A percentile compares a stretch with the other conserved stretches of the same genome.
phyloP scores from a whole-genome alignment of 2,329 filamentous ascomycete species.

The Calonectria pteridis region DNA sequence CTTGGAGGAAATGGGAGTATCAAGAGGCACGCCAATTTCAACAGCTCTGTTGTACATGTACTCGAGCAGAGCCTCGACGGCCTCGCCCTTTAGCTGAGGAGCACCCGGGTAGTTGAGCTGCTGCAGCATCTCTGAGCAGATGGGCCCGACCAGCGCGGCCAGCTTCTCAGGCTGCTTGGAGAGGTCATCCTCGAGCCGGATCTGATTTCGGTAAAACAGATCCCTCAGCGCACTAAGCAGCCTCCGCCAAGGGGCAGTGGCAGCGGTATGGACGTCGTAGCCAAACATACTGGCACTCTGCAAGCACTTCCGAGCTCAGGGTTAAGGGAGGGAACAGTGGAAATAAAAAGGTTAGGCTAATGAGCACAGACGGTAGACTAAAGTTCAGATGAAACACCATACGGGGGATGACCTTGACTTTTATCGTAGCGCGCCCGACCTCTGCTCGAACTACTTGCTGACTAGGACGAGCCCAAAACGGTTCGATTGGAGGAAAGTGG shows the following conservation, averaged over 20 bases:
- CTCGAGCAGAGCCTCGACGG: slow-evolving; percentile 17
- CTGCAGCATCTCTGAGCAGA: slow-evolving; percentile 15
- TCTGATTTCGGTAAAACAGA: slow-evolving; percentile 6
- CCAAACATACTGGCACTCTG: not conserved
- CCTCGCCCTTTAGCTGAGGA: slow-evolving; percentile 14
- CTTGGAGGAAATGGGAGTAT: slow-evolving; percentile 12
- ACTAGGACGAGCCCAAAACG: not conserved
- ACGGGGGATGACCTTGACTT: slow-evolving; percentile 11
- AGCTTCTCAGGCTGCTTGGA: slow-evolving; percentile 3
- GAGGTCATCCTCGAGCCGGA: slow-evolving; percentile 9
- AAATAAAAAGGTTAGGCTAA: slow-evolving; percentile 16
- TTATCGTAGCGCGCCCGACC: not conserved
- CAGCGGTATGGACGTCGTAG: not conserved
- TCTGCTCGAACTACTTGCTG: not conserved
- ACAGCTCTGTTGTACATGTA: slow-evolving; percentile 16
- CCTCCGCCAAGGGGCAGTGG: not conserved
- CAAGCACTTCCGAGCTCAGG: slow-evolving; percentile 2
- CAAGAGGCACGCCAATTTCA: slow-evolving; percentile 17
- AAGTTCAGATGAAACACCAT: slow-evolving; percentile 14
- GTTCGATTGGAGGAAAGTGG: not conserved
- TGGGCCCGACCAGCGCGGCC: slow-evolving; percentile 1
- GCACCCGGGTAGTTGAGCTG: slow-evolving; percentile 11
- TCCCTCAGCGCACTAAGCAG: slow-evolving; percentile 1
- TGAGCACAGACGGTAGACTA: slow-evolving; percentile 15
- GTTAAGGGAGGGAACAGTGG: not conserved